Conservation (phyloP, 108 stramenopile species). For the Aurantiochytrium sp. region DNA sequence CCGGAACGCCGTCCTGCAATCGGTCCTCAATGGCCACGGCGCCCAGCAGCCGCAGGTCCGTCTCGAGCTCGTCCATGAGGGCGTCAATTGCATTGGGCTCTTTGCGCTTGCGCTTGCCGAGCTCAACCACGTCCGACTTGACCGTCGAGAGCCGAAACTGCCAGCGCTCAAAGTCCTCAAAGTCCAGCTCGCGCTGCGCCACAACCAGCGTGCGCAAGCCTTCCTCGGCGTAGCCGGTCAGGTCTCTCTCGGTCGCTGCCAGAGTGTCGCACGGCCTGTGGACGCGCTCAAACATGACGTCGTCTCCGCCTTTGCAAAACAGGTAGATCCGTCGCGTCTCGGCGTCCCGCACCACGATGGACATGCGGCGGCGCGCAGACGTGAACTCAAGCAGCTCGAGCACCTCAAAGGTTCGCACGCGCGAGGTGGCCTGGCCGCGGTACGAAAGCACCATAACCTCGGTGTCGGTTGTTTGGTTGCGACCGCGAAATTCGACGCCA, state of each 20-base stretch:
- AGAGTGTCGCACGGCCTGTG: neutral
- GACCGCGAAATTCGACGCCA: constrained; percentile 49
- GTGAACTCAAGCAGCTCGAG: constrained; percentile 45
- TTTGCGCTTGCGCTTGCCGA: constrained; percentile 29
- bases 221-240: constrained; percentile 47
- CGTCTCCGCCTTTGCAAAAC: constrained; percentile 58
- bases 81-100: constrained; percentile 32
- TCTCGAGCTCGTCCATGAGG: constrained; percentile 44
- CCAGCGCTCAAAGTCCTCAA: constrained; percentile 3
- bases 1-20: constrained; percentile 57
- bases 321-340: constrained; percentile 38
- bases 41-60: constrained; percentile 43
- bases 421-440: neutral
- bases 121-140: neutral
- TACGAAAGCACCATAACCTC: neutral
- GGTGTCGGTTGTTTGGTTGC: constrained; percentile 20
- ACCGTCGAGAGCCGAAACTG: constrained; percentile 30
- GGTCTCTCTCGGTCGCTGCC: neutral
- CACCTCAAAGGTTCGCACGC: constrained; percentile 31
- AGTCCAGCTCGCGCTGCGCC: constrained; percentile 40
- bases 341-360: constrained; percentile 36
- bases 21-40: constrained; percentile 58
- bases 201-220: constrained; percentile 58
- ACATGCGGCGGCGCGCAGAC: constrained; percentile 52
- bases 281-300: constrained; percentile 36